Conservation (phyloP, 352 stramenopile species). For the Phytophthora chlamydospora region DNA sequence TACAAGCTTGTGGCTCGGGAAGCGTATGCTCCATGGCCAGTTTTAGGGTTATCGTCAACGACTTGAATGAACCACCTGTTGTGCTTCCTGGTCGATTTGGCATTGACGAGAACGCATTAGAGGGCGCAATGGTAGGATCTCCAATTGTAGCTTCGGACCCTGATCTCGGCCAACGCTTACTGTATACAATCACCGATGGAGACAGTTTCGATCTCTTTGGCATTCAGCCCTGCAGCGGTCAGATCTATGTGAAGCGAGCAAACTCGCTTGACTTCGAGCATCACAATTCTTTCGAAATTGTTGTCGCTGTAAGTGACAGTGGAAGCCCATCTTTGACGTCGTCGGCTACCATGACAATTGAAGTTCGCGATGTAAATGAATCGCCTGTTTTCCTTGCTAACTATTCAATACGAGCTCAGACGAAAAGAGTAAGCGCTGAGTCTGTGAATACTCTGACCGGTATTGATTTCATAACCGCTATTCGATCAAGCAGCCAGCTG, state of each 20-base stretch:
- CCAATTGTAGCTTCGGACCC: slow-evolving; percentile 27
- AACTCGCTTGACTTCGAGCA: slow-evolving; percentile 53
- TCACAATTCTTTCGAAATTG: slow-evolving; percentile 16
- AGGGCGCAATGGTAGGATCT: slow-evolving; percentile 17
- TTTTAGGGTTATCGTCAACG: slow-evolving; percentile 20
- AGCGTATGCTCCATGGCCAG: slow-evolving; percentile 12
- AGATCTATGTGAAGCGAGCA: slow-evolving; percentile 49
- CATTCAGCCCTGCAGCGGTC: slow-evolving; percentile 54
- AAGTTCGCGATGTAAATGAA: slow-evolving; percentile 53
- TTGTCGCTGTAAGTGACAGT: slow-evolving; percentile 50
- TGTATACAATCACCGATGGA: slow-evolving; percentile 30
- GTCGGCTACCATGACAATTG: slow-evolving; percentile 32
- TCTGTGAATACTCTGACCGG: not conserved
- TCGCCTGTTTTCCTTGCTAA: slow-evolving; percentile 36
- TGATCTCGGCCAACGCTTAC: slow-evolving; percentile 27
- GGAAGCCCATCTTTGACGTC: slow-evolving; percentile 38
- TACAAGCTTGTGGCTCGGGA: slow-evolving; percentile 25
- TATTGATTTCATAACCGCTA: slow-evolving; percentile 14
- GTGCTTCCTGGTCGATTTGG: slow-evolving; percentile 18
- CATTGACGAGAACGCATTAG: slow-evolving; percentile 26
- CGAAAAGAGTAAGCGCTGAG: slow-evolving; percentile 6
- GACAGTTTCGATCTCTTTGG: slow-evolving; percentile 44
- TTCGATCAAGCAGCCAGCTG: slow-evolving; percentile 19
- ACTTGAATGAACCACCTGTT: slow-evolving; percentile 34
- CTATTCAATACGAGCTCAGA: slow-evolving; percentile 24